A percentile compares a stretch with the other conserved stretches of the same genome.
These are phyloP conservation scores for Asclepias syriaca DNA, from an alignment of 257 asterid genomes.

Conservation along the genomic window DNA sequence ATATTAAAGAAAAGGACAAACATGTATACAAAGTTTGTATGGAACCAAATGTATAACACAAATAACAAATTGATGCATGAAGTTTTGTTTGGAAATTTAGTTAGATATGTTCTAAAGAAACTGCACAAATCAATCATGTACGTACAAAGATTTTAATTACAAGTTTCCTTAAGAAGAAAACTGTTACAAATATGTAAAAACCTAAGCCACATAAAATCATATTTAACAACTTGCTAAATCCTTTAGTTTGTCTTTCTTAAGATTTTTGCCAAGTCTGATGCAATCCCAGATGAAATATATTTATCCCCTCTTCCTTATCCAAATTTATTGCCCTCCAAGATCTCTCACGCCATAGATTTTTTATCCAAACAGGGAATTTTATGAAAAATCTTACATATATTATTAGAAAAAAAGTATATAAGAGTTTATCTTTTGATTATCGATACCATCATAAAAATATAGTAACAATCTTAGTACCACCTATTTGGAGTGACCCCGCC, in stretches of 20 bases:
- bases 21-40: neutral
- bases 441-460: too few species aligned
- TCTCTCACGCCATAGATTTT: neutral
- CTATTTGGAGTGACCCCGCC: too few species aligned
- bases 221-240: conserved; percentile 1
- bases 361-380: neutral
- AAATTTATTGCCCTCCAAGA: neutral
- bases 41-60: neutral
- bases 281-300: neutral
- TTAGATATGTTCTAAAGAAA: neutral
- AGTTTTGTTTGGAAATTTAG: neutral
- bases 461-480: too few species aligned
- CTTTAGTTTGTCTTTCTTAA: conserved; percentile 5
- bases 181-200: neutral
- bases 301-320: conserved; percentile 1
- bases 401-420: too few species aligned
- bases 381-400: neutral
- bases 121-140: neutral
- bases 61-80: neutral
- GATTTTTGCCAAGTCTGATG: neutral
- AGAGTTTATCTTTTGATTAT: too few species aligned
- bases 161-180: conserved; percentile 3
- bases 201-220: conserved; percentile 3
- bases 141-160: neutral
- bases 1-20: conserved; percentile 5